Evolutionary conservation across 129 eudicot species (phyloP).

Genomic region (Lactuca saligna): DNA sequence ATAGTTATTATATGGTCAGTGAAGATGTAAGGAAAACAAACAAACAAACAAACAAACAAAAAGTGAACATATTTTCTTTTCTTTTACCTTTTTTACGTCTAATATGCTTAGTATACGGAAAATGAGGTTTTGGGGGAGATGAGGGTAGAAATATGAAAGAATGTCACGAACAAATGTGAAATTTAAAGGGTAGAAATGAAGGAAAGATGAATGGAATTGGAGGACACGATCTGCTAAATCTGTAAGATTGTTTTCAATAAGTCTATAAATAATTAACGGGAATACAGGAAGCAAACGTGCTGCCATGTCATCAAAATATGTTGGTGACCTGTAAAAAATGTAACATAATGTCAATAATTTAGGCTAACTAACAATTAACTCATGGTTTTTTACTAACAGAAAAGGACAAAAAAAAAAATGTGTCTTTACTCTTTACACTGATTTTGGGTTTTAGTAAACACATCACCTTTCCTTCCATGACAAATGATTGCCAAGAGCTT

Average conservation of each 20-base stretch:
- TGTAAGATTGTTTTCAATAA: conserved; percentile 69
- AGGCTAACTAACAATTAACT: too few species aligned
- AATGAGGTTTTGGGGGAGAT: conserved; percentile 44
- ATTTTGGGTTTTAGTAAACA: background rate
- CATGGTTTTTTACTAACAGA: too few species aligned
- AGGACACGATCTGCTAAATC: conserved; percentile 72
- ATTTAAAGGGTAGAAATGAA: conserved; percentile 63
- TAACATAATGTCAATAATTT: conserved; percentile 43
- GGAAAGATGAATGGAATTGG: conserved; percentile 54
- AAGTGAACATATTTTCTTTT: background rate
- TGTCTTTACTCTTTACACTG: background rate
- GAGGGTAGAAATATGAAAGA: conserved; percentile 76
- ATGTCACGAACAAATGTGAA: conserved; percentile 86
- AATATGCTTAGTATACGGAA: conserved; percentile 57
- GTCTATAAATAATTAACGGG: conserved; percentile 69
- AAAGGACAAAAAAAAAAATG: too few species aligned
- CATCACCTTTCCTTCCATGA: conserved; percentile 94
- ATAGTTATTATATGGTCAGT: conserved; percentile 8
- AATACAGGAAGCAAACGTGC: conserved; percentile 79
- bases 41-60: too few species aligned
- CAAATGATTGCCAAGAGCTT: conserved; percentile 88
- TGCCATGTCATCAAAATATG: conserved; percentile 76
- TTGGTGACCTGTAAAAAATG: conserved; percentile 65
- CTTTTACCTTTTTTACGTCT: conserved; percentile 60
- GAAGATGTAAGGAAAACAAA: conserved; percentile 3